Base-by-base conservation (phyloP, 2,329 filamentous ascomycete genomes). In the Chrysoporthe puriensis region DNA sequence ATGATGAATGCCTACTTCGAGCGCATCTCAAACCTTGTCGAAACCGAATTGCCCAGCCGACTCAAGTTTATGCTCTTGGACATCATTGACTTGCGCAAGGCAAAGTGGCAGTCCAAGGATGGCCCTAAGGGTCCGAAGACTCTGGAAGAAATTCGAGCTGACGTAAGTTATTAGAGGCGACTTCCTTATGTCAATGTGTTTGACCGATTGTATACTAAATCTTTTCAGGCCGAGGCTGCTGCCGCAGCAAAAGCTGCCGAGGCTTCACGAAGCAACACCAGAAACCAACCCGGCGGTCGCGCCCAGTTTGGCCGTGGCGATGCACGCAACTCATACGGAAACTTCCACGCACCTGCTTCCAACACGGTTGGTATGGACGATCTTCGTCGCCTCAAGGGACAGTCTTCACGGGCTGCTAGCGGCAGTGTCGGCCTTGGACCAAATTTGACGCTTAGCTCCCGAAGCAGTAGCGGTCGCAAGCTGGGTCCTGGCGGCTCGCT, bases 21-120 rank as follows among this genome's bases (percentile, higher is more conserved):
- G 70, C 92, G 96, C 70, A 97, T 99, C 74, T 85, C 92, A 74
- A 85, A 84, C 73, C 94, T 97, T 85, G 85, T 94, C 69, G 89
- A 94, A 36, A 89, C 91, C 14, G 90, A 91, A 43, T 85, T 99
- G 34, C 90, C 91, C 62, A 97, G 94, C 80, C 91, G 96, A 84
- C 85, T 97, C 73, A 90, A 88, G 77, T 99, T 98, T 82, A 98
- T 99, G 96, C 87, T 99, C 70, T 89, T 98, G 89, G 96, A 99
- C 77, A 88, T 97, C 66, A 79, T 97, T 67, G 96, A 99, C 78
- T 85, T 99, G 72, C 90, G 96, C 73, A 88, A 80, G 76, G 83
- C 84, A 63, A 85, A 87, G 77, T 99, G 96, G 96, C 80, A 86
- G 70, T 94, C 93, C 67, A 97, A 97, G 85, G 93, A 97, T 77